Conservation (phyloP, 1,139 yeast genomes). For the Barnettozyma hawaiiensis region DNA sequence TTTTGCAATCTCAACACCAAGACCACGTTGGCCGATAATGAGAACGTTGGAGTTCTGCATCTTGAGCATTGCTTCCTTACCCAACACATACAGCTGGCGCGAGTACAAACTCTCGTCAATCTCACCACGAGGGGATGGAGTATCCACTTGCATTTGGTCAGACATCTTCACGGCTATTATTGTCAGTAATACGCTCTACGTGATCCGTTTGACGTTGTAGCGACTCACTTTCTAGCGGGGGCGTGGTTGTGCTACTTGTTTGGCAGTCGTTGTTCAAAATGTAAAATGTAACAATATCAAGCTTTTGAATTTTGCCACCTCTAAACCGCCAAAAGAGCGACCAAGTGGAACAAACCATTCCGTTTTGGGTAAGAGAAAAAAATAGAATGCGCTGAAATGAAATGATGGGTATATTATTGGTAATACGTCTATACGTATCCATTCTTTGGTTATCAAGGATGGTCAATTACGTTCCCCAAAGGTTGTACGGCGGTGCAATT, state of each 20-base stretch:
- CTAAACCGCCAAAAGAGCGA: background rate
- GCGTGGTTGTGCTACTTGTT: too few relatives aligned
- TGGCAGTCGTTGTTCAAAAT: too few relatives aligned
- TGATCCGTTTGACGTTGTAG: background rate
- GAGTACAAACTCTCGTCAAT: conserved; percentile 95
- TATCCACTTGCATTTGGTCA: conserved; percentile 25
- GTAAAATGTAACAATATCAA: background rate
- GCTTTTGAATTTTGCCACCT: too few relatives aligned
- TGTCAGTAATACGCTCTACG: background rate
- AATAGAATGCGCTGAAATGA: too few relatives aligned
- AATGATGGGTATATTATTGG: too few relatives aligned
- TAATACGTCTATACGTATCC: too few relatives aligned
- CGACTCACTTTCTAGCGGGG: background rate
- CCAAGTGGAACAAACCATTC: background rate
- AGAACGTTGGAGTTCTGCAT: conserved; percentile 92
- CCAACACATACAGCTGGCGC: conserved; percentile 89
- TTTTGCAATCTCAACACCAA: conserved; percentile 94
- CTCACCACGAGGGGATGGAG: conserved; percentile 29
- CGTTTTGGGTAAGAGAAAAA: too few relatives aligned
- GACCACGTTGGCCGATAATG: conserved; percentile 80
- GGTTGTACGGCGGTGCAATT: conserved; percentile 77
- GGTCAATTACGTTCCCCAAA: conserved; percentile 15
- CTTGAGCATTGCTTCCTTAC: conserved; percentile 95
- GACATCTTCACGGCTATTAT: conserved; percentile 15
- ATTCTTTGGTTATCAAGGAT: conserved; percentile 1